A percentile compares a stretch with the other conserved stretches of the same genome.
phyloP scores from a whole-genome alignment of 495 filamentous ascomycete species.

The Penicillium maclennaniae region DNA sequence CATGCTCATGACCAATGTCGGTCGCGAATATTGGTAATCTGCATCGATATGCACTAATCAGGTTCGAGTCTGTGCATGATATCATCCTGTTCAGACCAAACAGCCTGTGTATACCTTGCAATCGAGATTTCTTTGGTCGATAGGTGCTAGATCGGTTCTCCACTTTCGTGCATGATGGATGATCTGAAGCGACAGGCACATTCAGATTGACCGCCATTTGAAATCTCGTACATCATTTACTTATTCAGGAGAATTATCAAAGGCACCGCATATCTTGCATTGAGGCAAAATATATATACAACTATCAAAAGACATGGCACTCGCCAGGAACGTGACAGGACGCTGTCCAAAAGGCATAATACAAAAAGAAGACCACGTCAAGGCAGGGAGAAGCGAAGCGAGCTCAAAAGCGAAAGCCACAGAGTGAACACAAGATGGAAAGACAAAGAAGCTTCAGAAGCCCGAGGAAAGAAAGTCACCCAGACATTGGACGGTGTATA shows the following conservation, averaged over 20 bases:
- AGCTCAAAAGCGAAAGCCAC: slow-evolving; percentile 4
- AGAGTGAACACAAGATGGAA: background rate
- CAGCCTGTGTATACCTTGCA: too few species aligned
- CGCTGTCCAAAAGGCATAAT: background rate
- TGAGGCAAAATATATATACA: slow-evolving; percentile 17
- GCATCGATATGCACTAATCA: too few species aligned
- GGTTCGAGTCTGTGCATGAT: too few species aligned
- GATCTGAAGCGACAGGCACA: too few species aligned
- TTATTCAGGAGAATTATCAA: background rate
- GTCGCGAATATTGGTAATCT: too few species aligned
- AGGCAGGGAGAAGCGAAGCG: slow-evolving; percentile 2
- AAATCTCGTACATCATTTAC: too few species aligned
- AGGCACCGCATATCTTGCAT: slow-evolving; percentile 7
- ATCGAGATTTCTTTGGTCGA: too few species aligned
- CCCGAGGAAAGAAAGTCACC: slow-evolving; percentile 6
- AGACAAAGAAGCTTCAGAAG: slow-evolving; percentile 1
- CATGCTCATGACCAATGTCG: too few species aligned
- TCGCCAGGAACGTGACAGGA: background rate
- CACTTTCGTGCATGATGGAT: too few species aligned
- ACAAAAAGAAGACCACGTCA: background rate
- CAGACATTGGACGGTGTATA: slow-evolving; percentile 4
- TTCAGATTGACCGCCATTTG: too few species aligned
- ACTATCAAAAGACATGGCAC: slow-evolving; percentile 1
- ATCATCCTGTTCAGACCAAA: too few species aligned
- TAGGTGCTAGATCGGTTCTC: too few species aligned